A percentile compares a stretch with the other conserved stretches of the same genome.
Evolutionary conservation across 768 basidiomycete species (phyloP).

Genomic region (Amanita inopinata): DNA sequence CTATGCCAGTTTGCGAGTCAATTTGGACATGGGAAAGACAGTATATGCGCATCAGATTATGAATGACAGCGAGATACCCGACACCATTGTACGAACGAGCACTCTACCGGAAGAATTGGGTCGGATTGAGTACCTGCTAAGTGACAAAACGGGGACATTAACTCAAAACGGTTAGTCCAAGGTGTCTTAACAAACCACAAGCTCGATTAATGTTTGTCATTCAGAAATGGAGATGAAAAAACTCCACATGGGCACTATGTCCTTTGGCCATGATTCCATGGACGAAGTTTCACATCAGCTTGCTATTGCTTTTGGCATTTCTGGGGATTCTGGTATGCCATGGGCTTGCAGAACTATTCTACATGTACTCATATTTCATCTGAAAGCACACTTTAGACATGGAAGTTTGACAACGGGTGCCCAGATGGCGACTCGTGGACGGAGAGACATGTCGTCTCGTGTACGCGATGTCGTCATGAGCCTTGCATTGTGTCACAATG

Average conservation of each 20-base stretch:
- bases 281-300: slow-evolving; percentile 94
- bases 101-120: slow-evolving; percentile 96
- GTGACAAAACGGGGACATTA: slow-evolving; percentile 96
- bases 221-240: slow-evolving; percentile 99
- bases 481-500: slow-evolving; percentile 94
- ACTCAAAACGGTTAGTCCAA: slow-evolving; percentile 83
- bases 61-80: slow-evolving; percentile 86
- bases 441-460: slow-evolving; percentile 90
- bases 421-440: slow-evolving; percentile 76
- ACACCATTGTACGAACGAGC: slow-evolving; percentile 94
- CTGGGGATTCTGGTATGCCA: slow-evolving; percentile 41
- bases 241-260: slow-evolving; percentile 97
- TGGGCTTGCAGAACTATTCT: background rate
- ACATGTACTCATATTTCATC: background rate
- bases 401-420: slow-evolving; percentile 65
- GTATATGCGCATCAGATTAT: slow-evolving; percentile 95
- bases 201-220: slow-evolving; percentile 1
- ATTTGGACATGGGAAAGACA: slow-evolving; percentile 99
- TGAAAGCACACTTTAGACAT: slow-evolving; percentile 32
- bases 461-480: slow-evolving; percentile 89
- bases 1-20: slow-evolving; percentile 78
- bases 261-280: slow-evolving; percentile 96
- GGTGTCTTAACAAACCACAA: background rate
- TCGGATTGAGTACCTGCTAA: slow-evolving; percentile 89
- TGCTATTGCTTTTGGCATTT: slow-evolving; percentile 71